Evolutionary conservation across 805 yeast species (phyloP).

Genomic region (Teunomyces pallodes): DNA sequence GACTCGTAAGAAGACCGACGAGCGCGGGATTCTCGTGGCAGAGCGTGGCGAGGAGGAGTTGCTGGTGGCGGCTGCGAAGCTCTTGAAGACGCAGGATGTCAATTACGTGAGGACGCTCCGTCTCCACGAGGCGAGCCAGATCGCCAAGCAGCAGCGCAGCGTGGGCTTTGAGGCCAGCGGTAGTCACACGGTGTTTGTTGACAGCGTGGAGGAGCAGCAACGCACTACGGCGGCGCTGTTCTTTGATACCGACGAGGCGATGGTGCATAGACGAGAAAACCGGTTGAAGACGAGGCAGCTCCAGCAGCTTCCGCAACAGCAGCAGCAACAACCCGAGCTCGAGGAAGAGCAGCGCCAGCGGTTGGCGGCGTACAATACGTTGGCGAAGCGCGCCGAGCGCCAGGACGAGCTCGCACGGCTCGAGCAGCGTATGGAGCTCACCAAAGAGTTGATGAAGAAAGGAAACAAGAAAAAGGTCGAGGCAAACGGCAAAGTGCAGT

Average conservation of each 20-base stretch:
- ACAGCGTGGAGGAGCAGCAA: conserved; percentile 52
- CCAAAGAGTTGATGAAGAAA: conserved; percentile 85
- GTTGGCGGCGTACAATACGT: conserved; percentile 55
- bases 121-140: conserved; percentile 62
- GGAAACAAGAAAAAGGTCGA: conserved; percentile 80
- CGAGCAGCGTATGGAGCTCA: conserved; percentile 69
- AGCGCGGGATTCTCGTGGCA: conserved; percentile 61
- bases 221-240: conserved; percentile 59
- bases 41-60: conserved; percentile 65
- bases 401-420: conserved; percentile 65
- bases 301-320: conserved; percentile 30
- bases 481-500: conserved; percentile 64
- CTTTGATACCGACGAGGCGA: conserved; percentile 67
- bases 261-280: conserved; percentile 67
- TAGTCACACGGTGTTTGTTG: conserved; percentile 84
- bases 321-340: conserved; percentile 25
- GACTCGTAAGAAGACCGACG: conserved; percentile 68
- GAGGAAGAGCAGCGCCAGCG: conserved; percentile 45
- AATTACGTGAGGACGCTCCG: conserved; percentile 80
- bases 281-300: conserved; percentile 65
- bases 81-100: conserved; percentile 87
- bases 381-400: conserved; percentile 67
- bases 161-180: conserved; percentile 59
- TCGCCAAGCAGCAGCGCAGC: conserved; percentile 53
- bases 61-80: conserved; percentile 70